These are phyloP conservation scores for Arabis hirsuta DNA, from an alignment of 345 rosid species.

Conservation along the genomic window DNA sequence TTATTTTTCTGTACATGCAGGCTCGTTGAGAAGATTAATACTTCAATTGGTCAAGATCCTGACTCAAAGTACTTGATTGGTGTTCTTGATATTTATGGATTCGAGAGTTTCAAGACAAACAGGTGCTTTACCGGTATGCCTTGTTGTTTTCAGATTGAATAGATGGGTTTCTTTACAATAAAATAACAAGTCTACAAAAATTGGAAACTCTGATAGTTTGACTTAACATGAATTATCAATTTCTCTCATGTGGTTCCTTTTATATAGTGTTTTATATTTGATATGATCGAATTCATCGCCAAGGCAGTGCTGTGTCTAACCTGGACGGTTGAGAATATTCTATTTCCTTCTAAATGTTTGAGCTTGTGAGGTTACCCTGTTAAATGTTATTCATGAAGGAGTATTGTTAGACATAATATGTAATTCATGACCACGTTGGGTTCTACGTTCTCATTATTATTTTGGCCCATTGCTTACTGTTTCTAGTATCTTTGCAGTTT, in stretches of 20 bases:
- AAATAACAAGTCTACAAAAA: slow-evolving; percentile 3
- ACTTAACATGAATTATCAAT: neutral
- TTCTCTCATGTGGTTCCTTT: slow-evolving; percentile 22
- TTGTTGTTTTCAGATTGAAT: slow-evolving; percentile 50
- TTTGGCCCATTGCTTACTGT: slow-evolving; percentile 40
- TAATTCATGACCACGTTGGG: neutral
- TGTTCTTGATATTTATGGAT: slow-evolving; percentile 98
- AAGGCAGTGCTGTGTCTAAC: slow-evolving; percentile 28
- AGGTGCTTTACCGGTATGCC: slow-evolving; percentile 95
- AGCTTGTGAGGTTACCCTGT: slow-evolving; percentile 19
- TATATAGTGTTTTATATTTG: slow-evolving; percentile 19
- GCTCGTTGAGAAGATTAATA: slow-evolving; percentile 93
- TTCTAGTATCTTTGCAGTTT: slow-evolving; percentile 63
- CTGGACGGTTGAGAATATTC: slow-evolving; percentile 13
- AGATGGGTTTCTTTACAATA: slow-evolving; percentile 43
- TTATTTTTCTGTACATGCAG: slow-evolving; percentile 47
- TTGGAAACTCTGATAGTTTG: slow-evolving; percentile 10
- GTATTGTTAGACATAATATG: neutral
- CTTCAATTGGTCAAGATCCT: slow-evolving; percentile 96
- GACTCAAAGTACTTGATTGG: slow-evolving; percentile 87
- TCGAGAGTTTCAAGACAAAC: slow-evolving; percentile 99
- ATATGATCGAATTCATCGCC: slow-evolving; percentile 27
- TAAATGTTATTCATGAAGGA: neutral
- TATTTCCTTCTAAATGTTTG: slow-evolving; percentile 22
- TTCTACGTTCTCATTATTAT: neutral